phyloP scores from a whole-genome alignment of 148 eudicot genomes.

The Spergularia marina region DNA sequence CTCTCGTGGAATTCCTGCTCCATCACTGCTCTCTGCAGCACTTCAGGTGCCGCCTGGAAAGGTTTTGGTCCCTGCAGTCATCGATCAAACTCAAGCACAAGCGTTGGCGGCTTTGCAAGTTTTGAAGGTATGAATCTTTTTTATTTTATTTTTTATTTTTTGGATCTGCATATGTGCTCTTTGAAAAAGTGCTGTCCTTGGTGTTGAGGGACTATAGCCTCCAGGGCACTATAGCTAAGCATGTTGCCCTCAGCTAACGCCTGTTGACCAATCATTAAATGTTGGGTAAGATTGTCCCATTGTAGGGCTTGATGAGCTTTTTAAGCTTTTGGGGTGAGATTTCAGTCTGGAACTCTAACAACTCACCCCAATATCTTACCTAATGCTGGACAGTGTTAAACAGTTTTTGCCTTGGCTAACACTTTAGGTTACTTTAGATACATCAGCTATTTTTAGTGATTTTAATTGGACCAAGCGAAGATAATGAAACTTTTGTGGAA shows the following conservation, averaged over 20 bases:
- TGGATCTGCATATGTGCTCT: background rate
- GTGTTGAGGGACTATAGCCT: background rate
- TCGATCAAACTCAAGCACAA: slow-evolving; percentile 90
- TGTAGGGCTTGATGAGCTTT: no score
- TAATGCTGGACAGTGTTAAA: no score
- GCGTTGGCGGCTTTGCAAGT: slow-evolving; percentile 90
- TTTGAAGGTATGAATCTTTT: slow-evolving; percentile 55
- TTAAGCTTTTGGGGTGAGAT: no score
- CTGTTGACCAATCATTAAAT: background rate
- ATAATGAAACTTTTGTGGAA: background rate
- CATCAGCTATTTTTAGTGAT: background rate
- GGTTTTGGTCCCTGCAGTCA: slow-evolving; percentile 81
- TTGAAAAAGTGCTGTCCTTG: background rate
- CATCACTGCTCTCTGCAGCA: slow-evolving; percentile 69
- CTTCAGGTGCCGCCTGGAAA: slow-evolving; percentile 73
- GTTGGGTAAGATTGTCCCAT: no score
- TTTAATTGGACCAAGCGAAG: background rate
- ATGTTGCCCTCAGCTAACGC: background rate
- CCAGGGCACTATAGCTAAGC: background rate
- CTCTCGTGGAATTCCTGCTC: slow-evolving; percentile 88
- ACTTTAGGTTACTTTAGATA: background rate
- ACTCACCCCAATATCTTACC: no score
- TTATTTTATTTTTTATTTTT: background rate
- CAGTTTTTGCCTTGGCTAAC: background rate
- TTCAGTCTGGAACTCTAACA: no score